A percentile compares a stretch with the other conserved stretches of the same genome.
Conservation (phyloP, 2,329 filamentous ascomycete genomes). For the Coniochaeta sp. region DNA sequence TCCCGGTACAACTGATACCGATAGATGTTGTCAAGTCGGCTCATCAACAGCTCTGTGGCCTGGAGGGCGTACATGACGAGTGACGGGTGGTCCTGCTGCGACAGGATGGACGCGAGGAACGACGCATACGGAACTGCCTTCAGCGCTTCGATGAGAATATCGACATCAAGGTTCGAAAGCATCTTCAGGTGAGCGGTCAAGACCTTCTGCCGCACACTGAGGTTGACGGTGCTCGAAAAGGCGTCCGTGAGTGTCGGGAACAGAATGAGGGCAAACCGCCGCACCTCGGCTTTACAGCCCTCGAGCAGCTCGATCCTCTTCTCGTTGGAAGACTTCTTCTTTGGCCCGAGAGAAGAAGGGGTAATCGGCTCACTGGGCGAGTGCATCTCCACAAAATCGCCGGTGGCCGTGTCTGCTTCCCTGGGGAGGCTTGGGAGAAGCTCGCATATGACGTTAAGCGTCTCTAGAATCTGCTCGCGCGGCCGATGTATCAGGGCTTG, state of each 20-base stretch:
- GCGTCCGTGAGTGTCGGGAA: conserved; percentile 94
- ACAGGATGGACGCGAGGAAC: conserved; percentile 88
- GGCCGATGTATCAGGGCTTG: conserved; percentile 94
- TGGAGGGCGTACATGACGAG: conserved; percentile 83
- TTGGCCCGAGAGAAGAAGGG: conserved; percentile 30
- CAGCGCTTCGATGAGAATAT: conserved; percentile 78
- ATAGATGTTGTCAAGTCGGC: conserved; percentile 79
- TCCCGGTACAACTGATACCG: conserved; percentile 96
- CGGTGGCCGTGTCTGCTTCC: conserved; percentile 33
- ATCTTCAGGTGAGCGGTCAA: conserved; percentile 95
- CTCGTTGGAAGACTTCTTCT: conserved; percentile 59
- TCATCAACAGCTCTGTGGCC: conserved; percentile 80
- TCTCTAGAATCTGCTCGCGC: conserved; percentile 93
- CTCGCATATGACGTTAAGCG: conserved; percentile 95
- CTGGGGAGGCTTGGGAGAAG: conserved; percentile 70
- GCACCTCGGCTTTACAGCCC: conserved; percentile 78
- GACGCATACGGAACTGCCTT: conserved; percentile 90
- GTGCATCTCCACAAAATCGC: conserved; percentile 37
- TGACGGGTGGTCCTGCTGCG: conserved; percentile 85
- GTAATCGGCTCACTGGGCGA: conserved; percentile 30
- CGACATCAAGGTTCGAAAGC: conserved; percentile 86
- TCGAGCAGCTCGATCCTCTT: conserved; percentile 76
- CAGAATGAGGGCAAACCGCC: conserved; percentile 85
- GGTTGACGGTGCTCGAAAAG: conserved; percentile 94
- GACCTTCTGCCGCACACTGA: conserved; percentile 91